Percentiles rank a stretch among this genome's conserved stretches.
Conservation (phyloP, 345 rosid species). For the Bruguiera sexangula region DNA sequence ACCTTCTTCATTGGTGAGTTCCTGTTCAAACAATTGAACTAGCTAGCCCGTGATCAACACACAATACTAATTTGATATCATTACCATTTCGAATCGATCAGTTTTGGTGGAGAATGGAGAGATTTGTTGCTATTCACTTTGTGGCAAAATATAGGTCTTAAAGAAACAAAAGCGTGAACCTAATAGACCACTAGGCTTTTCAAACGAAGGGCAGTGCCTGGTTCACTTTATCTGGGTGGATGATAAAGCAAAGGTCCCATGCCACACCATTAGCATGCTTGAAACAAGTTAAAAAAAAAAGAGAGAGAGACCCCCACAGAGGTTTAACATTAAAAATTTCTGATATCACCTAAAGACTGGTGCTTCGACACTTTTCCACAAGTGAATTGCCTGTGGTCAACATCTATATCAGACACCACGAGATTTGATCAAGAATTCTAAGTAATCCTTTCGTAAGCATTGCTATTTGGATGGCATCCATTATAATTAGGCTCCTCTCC, state of each 20-base stretch:
- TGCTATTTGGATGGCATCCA: too few relatives aligned
- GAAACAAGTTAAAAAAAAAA: background rate
- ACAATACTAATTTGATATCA: conserved; percentile 2
- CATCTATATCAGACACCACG: conserved; percentile 1
- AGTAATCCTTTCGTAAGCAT: too few relatives aligned
- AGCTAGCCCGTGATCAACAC: background rate
- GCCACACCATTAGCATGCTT: conserved; percentile 16
- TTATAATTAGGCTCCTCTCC: too few relatives aligned
- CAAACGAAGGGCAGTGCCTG: conserved; percentile 26
- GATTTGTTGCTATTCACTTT: conserved; percentile 25
- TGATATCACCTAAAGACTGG: conserved; percentile 4
- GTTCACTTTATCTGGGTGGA: conserved; percentile 46
- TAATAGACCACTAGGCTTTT: conserved; percentile 37
- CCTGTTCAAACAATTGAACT: background rate
- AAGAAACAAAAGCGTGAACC: conserved; percentile 38
- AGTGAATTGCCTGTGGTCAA: background rate
- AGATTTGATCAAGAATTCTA: too few relatives aligned
- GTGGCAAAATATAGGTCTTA: conserved; percentile 19
- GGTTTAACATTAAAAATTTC: conserved; percentile 15
- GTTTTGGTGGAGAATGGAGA: conserved; percentile 19
- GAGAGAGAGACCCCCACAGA: background rate
- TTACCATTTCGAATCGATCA: conserved; percentile 6
- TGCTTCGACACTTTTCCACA: conserved; percentile 12
- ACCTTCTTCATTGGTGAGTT: conserved; percentile 93
- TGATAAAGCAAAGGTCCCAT: conserved; percentile 45